phyloP scores from a whole-genome alignment of 2,329 filamentous ascomycete species.

The Macroventuria anomochaeta region DNA sequence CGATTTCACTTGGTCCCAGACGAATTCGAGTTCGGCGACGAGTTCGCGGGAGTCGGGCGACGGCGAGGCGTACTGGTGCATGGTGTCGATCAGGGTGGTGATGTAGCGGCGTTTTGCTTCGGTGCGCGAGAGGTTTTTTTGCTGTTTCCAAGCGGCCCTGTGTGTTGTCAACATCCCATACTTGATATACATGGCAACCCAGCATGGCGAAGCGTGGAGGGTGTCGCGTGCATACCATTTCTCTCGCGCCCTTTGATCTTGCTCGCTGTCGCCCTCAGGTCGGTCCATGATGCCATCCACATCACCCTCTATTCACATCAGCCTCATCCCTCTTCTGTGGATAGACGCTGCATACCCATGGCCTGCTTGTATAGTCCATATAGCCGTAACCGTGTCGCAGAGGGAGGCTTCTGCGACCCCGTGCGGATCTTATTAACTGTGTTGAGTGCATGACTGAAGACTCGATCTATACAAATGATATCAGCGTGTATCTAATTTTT shows the following conservation, averaged over 20 bases:
- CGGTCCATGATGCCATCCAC: constrained; percentile 93
- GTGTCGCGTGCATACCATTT: constrained; percentile 65
- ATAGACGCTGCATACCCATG: constrained; percentile 66
- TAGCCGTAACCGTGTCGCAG: constrained; percentile 82
- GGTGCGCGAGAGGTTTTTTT: constrained; percentile 81
- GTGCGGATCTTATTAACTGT: constrained; percentile 98
- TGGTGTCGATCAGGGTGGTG: constrained; percentile 90
- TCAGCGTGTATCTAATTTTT: constrained; percentile 19
- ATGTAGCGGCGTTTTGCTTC: constrained; percentile 96
- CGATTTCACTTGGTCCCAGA: constrained; percentile 97
- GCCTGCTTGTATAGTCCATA: constrained; percentile 99
- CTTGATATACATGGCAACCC: constrained; percentile 6
- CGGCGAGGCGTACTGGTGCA: constrained; percentile 90
- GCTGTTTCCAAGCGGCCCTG: constrained; percentile 92
- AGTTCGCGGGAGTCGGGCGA: constrained; percentile 86
- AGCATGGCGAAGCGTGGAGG: background rate
- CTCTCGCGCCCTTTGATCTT: constrained; percentile 62
- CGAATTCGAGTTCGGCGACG: constrained; percentile 94
- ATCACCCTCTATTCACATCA: constrained; percentile 73
- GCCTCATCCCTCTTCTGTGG: background rate
- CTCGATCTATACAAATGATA: constrained; percentile 71
- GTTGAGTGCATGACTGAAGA: constrained; percentile 98
- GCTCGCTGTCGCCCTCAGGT: constrained; percentile 62
- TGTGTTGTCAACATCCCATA: constrained; percentile 10
- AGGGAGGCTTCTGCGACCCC: constrained; percentile 85